These are phyloP conservation scores for Cladobotryum mycophilum DNA, from an alignment of 2,329 filamentous ascomycete genomes.

Conservation along the genomic window DNA sequence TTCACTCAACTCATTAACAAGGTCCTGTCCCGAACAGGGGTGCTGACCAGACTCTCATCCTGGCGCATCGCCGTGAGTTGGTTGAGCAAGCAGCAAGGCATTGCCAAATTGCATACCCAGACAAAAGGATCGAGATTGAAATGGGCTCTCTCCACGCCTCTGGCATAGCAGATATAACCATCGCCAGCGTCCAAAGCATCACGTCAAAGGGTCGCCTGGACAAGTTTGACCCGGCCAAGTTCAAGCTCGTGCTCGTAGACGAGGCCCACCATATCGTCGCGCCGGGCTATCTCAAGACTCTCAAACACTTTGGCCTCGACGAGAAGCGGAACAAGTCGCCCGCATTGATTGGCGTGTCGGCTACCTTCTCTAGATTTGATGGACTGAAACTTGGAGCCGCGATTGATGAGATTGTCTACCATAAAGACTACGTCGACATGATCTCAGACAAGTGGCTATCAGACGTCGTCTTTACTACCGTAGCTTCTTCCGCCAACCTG, in stretches of 20 bases:
- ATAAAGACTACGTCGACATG: slow-evolving; percentile 65
- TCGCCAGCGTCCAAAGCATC: slow-evolving; percentile 85
- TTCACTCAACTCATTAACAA: slow-evolving; percentile 92
- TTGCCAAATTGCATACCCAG: slow-evolving; percentile 73
- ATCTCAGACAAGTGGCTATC: slow-evolving; percentile 87
- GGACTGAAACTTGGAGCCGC: slow-evolving; percentile 74
- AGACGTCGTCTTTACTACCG: slow-evolving; percentile 89
- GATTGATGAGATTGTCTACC: slow-evolving; percentile 94
- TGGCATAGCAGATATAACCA: slow-evolving; percentile 81
- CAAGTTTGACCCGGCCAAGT: slow-evolving; percentile 73
- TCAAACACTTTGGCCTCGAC: slow-evolving; percentile 73
- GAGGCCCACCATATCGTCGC: slow-evolving; percentile 97
- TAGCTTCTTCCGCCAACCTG: slow-evolving; percentile 75
- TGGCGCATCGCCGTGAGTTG: slow-evolving; percentile 87
- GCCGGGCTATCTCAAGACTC: slow-evolving; percentile 64
- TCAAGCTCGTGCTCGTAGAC: slow-evolving; percentile 90
- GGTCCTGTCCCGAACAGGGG: slow-evolving; percentile 48
- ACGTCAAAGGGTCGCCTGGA: slow-evolving; percentile 66
- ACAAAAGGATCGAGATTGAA: slow-evolving; percentile 79
- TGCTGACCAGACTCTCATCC: slow-evolving; percentile 72
- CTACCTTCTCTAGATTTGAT: slow-evolving; percentile 71
- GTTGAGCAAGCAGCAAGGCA: slow-evolving; percentile 90
- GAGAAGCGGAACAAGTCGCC: slow-evolving; percentile 40
- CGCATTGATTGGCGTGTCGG: slow-evolving; percentile 82
- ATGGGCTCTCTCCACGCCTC: slow-evolving; percentile 76